Evolutionary conservation across 306 rosid genomes (phyloP).

Genomic region (Quercus glauca): DNA sequence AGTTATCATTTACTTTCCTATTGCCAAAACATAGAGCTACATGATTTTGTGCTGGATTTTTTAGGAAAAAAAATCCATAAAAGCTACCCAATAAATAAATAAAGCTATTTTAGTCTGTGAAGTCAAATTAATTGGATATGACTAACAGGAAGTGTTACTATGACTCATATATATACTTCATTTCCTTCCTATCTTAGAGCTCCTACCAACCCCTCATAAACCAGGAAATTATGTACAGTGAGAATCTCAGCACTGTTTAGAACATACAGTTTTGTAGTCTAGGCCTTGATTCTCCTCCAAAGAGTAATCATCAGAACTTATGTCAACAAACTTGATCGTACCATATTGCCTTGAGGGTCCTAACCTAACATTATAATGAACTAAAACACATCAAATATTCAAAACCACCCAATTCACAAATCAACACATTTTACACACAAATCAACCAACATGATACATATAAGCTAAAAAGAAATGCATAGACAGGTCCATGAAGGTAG

Average conservation of each 20-base stretch:
- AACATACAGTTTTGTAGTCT: slow-evolving; percentile 70
- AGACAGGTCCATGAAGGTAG: not conserved
- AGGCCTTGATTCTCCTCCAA: slow-evolving; percentile 61
- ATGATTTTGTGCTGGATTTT: too few relatives aligned
- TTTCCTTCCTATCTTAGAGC: not conserved
- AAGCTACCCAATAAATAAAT: too few relatives aligned
- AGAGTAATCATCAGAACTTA: slow-evolving; percentile 73
- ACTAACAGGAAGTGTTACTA: too few relatives aligned
- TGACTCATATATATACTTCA: too few relatives aligned
- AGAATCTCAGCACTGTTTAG: not conserved
- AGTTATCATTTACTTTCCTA: too few relatives aligned
- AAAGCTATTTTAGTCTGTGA: not conserved
- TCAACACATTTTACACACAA: not conserved
- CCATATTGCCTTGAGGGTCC: slow-evolving; percentile 68
- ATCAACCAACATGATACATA: not conserved
- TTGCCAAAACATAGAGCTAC: too few relatives aligned
- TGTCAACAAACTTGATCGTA: slow-evolving; percentile 83
- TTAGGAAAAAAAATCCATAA: too few relatives aligned
- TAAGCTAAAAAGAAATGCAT: not conserved
- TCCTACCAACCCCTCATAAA: not conserved
- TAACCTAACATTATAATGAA: slow-evolving; percentile 43
- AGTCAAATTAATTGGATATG: not conserved
- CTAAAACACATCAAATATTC: not conserved
- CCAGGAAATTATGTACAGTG: not conserved
- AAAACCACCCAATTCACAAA: not conserved